phyloP scores from a whole-genome alignment of 495 filamentous ascomycete species.

The Trichoderma asperelloides region DNA sequence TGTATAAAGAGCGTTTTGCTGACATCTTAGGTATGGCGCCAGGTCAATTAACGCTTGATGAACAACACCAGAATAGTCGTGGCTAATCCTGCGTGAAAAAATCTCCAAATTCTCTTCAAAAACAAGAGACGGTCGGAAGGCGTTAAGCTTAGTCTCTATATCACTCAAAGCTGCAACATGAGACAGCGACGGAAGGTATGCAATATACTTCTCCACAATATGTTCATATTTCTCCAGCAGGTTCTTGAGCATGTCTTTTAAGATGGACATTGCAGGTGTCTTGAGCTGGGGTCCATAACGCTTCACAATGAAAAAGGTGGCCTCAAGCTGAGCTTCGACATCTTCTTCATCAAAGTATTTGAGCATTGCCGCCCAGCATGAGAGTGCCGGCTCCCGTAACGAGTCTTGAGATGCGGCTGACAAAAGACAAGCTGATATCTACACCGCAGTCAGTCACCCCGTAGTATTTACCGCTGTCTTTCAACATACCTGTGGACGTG shows the following conservation, averaged over 20 bases:
- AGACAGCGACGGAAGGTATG: conserved; percentile 67
- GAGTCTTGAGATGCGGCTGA: conserved; percentile 66
- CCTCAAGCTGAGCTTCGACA: conserved; percentile 67
- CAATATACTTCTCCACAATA: conserved; percentile 53
- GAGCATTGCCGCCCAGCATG: conserved; percentile 75
- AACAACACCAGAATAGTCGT: conserved; percentile 79
- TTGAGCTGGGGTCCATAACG: conserved; percentile 69
- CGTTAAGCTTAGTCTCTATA: conserved; percentile 52
- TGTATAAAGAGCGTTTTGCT: conserved; percentile 75
- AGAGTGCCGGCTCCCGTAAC: conserved; percentile 68
- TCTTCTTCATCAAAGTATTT: conserved; percentile 65
- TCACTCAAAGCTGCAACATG: conserved; percentile 60
- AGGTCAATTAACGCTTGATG: conserved; percentile 71
- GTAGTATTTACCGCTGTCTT: conserved; percentile 8
- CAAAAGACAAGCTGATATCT: conserved; percentile 83
- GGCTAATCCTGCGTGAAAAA: conserved; percentile 62
- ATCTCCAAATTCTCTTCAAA: conserved; percentile 54
- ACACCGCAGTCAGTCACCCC: conserved; percentile 8
- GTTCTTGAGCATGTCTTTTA: conserved; percentile 50
- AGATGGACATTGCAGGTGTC: conserved; percentile 44
- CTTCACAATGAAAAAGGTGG: conserved; percentile 78
- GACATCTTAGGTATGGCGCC: conserved; percentile 53
- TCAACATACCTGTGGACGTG: conserved; percentile 68
- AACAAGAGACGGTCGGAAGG: conserved; percentile 47
- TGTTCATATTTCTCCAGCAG: conserved; percentile 53